phyloP scores from a whole-genome alignment of 129 eudicot genomes.

The Smallanthus sonchifolius region DNA sequence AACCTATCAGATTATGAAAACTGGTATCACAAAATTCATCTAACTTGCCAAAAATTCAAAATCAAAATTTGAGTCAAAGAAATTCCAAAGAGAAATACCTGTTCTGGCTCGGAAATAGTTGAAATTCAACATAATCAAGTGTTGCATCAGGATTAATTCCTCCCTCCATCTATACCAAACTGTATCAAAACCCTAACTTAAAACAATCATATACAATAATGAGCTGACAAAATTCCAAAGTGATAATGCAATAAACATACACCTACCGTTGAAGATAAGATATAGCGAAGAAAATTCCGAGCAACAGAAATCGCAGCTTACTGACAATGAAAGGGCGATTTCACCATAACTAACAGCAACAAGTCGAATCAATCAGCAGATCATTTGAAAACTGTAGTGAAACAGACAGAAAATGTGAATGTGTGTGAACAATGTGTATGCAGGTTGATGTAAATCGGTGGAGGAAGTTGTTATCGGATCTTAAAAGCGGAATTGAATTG shows the following conservation, averaged over 20 bases:
- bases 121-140: slow-evolving; percentile 64
- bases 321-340: slow-evolving; percentile 7
- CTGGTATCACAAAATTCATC: neutral
- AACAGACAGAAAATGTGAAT: neutral
- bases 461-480: slow-evolving; percentile 1
- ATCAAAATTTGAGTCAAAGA: neutral
- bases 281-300: slow-evolving; percentile 17
- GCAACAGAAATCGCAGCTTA: slow-evolving; percentile 15
- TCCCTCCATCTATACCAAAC: slow-evolving; percentile 49
- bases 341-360: slow-evolving; percentile 7
- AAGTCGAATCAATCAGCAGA: neutral
- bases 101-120: slow-evolving; percentile 55
- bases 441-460: neutral
- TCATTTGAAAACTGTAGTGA: neutral
- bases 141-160: slow-evolving; percentile 43
- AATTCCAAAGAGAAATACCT: slow-evolving; percentile 40
- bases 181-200: slow-evolving; percentile 6
- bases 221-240: slow-evolving; percentile 5
- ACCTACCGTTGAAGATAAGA: slow-evolving; percentile 40
- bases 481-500: slow-evolving; percentile 20
- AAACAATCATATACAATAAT: neutral
- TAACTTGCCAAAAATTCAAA: neutral
- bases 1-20: neutral
- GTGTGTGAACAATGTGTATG: slow-evolving; percentile 5
- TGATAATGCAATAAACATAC: slow-evolving; percentile 7